Base-by-base conservation (phyloP, 257 asterid genomes). In the Penstemon eatonii region DNA sequence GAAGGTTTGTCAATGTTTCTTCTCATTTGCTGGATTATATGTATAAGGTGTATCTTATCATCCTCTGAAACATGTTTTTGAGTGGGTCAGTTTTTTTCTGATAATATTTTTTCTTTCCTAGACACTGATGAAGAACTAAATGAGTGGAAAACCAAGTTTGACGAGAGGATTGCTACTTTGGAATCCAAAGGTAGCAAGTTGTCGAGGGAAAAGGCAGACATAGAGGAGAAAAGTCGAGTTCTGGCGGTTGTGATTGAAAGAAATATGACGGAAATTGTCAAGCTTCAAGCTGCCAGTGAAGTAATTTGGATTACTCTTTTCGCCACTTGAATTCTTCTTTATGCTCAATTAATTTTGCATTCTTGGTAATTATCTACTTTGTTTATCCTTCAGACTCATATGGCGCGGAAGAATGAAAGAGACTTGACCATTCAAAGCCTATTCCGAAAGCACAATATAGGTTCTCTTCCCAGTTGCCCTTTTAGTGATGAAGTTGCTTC, bases 101-200 rank as follows among this genome's bases (percentile, higher is more conserved):
- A 11, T n/a, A 39, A 41, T 60, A 45, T 6, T 74, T 33, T 36
- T 36, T 68, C 63, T 60, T 73, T 73, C 55, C 46, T 72, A 94
- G 99, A 94, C 79, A 87, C 99, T 67, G 96, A 94, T 81, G 97
- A 91, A 85, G 93, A 94, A 73, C 76, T 94, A 75, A 86, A 73
- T 77, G 97, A 89, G 77, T 94, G 97, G 97, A 91, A 86, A 78
- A 81, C 84, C 76, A 87, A 87, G 86, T 94, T 89, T 78, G 96
- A 91, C 61, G 90, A 91, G 62, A 82, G 81, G 76, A 77, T 94
- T 67, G 86, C 84, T 62, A 74, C 80, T 38, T 69, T 91, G 72
- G 88, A 82, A 70, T 71, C 86, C 59, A 91, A 80, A 70, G 50
- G 53, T 73, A 66, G 72, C 77, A 87, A 94, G 89, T 72, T 89